Base-by-base conservation (phyloP, 345 rosid genomes). In the Physaria fendleri region DNA sequence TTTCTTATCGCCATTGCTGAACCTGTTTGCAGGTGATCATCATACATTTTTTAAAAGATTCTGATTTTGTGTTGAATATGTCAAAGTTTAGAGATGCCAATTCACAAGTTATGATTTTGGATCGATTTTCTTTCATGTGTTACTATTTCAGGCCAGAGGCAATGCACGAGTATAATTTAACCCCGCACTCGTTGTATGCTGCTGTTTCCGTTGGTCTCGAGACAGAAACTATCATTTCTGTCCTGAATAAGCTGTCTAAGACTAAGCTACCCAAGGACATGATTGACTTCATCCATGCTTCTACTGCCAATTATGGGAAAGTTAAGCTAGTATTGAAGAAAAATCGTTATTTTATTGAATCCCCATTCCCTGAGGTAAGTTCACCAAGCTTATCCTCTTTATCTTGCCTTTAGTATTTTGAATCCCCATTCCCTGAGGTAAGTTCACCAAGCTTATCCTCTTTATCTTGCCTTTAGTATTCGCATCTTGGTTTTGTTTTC, bases 1-100 rank as follows among this genome's bases (percentile, higher is more conserved):
- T 89, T 93, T 29, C 97, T 93, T 33, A 89, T 93, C 34, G 95
- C 99, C 29, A 89, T 93, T 16, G 97, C 99, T 4, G 99, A 93
- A 68, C 99, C 99, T 0, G 97, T 89, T 77, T 93, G 99, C 94
- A 93, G 98, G 98, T 92, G n/a, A n/a, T 35, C 6, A 4, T 30
- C 13, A 11, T 32, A 13, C 2, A 2, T 20, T 4, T n/a, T n/a
- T n/a, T n/a, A 7, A 15, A 8, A 33, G 13, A 4, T 16, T 4
- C 25, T 6, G 13, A 17, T 48, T 21, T 20, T 25, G 5, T 29
- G 29, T 18, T 14, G 8, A 3, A 4, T 18, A 22, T 13, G 20
- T n/a, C n/a, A n/a, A n/a, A n/a, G n/a, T n/a, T n/a, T n/a, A n/a
- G n/a, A n/a, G n/a, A 29, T 46, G 34, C 3, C 34, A 9, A 2